Base-by-base conservation (phyloP, 2,329 filamentous ascomycete species). In the Aspergillus proliferans region DNA sequence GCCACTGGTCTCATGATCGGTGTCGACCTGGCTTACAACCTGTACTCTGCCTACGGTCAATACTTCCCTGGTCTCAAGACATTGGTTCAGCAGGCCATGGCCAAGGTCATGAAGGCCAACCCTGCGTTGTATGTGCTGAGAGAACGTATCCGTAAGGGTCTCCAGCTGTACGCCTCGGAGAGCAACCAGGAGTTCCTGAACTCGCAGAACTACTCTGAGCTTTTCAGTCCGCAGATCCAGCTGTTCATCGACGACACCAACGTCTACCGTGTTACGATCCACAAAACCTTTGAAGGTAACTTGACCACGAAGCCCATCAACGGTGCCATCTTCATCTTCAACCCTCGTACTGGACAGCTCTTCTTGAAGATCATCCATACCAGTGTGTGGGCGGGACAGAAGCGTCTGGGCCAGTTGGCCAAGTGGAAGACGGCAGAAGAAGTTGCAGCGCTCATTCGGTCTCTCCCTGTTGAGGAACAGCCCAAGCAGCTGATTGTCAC, bases 361-460 rank as follows among this genome's bases (percentile, higher is more conserved):
- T 98, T 98, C 83, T 73, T 98, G 66, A 98, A 98, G 80, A 97
- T 98, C 61, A 98, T 98, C 58, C 94, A 98, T 72, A 98, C 93
- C 1, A 96, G 91, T 65, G 94, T 98, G 24, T 98, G 93, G 93
- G 93, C 93, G 46, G 93, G 93, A 47, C 93, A 98, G 73, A 98
- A 98, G 72, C 94, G 93, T 87, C 83, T 98, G 28, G 94, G 94
- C 58, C 93, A 98, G 71, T 75, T 98, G 58, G 93, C 93, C 43
- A 98, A 98, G 69, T 98, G 93, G 93, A 98, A 98, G 80, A 98
- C 93, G 14, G 93, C 93, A 1, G 93, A 98, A 84, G 93, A 98
- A 89, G 94, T 98, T 3, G 93, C 93, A 4, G 94, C 93, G 18
- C 79, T 98, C 40, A 98, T 98, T 66, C 84, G 93, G 58, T 98